Evolutionary conservation across 345 rosid genomes (phyloP).

Genomic region (Citrus glauca): DNA sequence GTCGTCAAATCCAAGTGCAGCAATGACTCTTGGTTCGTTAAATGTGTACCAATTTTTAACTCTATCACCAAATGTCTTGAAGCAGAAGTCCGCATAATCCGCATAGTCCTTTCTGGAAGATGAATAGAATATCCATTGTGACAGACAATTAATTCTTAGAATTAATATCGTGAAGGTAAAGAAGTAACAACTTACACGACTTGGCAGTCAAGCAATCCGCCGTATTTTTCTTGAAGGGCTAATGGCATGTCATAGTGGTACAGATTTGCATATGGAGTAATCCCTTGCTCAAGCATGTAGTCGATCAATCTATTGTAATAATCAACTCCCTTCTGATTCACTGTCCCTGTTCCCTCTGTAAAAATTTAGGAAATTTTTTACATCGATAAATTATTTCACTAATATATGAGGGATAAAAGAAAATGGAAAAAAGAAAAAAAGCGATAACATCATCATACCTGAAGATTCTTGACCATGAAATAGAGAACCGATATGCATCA

Average conservation of each 20-base stretch:
- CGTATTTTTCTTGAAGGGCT: conserved; percentile 44
- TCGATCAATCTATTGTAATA: neutral
- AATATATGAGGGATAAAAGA: neutral
- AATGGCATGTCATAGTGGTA: conserved; percentile 56
- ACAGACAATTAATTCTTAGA: no score
- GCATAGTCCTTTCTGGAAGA: conserved; percentile 50
- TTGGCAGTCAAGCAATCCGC: conserved; percentile 31
- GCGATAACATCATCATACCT: conserved; percentile 8
- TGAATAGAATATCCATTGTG: neutral
- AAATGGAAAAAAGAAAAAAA: neutral
- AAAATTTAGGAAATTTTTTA: neutral
- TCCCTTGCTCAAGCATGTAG: conserved; percentile 40
- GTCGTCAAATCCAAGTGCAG: conserved; percentile 55
- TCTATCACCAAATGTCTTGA: conserved; percentile 56
- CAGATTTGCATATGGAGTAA: conserved; percentile 53
- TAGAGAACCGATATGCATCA: conserved; percentile 56
- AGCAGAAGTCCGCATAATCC: conserved; percentile 61
- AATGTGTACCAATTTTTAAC: conserved; percentile 71
- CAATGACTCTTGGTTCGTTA: conserved; percentile 58
- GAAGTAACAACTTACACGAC: conserved; percentile 31
- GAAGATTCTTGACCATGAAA: conserved; percentile 62
- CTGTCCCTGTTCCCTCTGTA: neutral
- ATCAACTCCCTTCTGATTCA: neutral
- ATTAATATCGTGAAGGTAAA: no score
- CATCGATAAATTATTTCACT: no score